These are phyloP conservation scores for Phialophora macrospora DNA, from an alignment of 2,329 filamentous ascomycete species.

Conservation along the genomic window DNA sequence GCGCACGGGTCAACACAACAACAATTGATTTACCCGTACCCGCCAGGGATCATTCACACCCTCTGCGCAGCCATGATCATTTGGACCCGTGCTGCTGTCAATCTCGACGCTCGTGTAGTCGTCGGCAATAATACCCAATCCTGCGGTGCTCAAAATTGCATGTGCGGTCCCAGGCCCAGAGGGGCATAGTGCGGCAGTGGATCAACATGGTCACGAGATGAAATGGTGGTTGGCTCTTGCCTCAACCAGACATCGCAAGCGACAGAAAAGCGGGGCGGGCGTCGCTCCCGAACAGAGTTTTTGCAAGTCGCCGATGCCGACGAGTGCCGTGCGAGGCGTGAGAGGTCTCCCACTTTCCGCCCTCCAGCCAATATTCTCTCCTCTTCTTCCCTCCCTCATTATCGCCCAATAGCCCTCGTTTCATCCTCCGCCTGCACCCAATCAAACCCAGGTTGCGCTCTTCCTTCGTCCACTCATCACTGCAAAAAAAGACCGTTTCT, in stretches of 20 bases:
- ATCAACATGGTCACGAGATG: conserved; percentile 20
- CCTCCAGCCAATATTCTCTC: conserved; percentile 23
- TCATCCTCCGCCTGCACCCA: conserved; percentile 32
- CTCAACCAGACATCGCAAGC: conserved; percentile 19
- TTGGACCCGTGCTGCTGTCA: background rate
- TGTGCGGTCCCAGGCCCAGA: conserved; percentile 1
- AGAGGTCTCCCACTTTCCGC: conserved; percentile 7
- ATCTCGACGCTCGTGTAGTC: background rate
- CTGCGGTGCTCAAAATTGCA: conserved; percentile 1
- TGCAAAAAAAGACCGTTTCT: conserved; percentile 16
- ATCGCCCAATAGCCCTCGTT: conserved; percentile 35
- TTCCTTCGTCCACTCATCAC: conserved; percentile 25
- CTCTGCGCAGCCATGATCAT: background rate
- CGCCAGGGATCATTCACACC: background rate
- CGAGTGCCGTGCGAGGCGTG: background rate
- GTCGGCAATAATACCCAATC: background rate
- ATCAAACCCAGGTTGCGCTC: conserved; percentile 31
- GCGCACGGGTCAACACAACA: background rate
- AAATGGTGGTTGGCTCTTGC: conserved; percentile 24
- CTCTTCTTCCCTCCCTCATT: conserved; percentile 29
- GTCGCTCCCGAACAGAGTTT: conserved; percentile 2
- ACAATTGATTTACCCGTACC: background rate
- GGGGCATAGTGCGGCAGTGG: background rate
- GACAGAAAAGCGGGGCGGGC: conserved; percentile 11
- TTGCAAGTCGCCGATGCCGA: conserved; percentile 10